Percentiles rank a stretch among this genome's conserved stretches.
Conservation (phyloP, 768 basidiomycete species). For the Tricholoma hemisulphureum region DNA sequence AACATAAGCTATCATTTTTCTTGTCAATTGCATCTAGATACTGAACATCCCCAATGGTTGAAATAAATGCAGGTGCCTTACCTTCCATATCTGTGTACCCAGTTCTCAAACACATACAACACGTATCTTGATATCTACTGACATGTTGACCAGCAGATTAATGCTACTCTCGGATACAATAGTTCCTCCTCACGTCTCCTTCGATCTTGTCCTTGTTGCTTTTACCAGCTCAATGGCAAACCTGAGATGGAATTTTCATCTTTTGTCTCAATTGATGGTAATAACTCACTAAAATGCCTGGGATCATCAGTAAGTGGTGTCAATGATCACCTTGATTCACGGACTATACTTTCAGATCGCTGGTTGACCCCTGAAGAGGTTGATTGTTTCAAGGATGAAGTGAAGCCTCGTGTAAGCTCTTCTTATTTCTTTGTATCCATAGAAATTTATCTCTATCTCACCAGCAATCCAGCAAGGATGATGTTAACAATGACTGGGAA, state of each 20-base stretch:
- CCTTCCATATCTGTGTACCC: not conserved
- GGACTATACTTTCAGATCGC: not conserved
- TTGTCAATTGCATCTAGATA: not conserved
- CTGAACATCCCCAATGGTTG: not conserved
- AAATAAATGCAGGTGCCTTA: conserved; percentile 1
- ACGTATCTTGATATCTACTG: not conserved
- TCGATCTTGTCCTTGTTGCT: not conserved
- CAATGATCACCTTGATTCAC: not conserved
- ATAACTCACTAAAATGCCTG: not conserved
- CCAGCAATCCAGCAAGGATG: not conserved
- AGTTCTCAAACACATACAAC: not conserved
- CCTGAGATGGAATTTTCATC: not conserved
- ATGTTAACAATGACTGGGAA: not conserved
- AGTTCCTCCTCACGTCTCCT: not conserved
- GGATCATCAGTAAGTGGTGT: not conserved
- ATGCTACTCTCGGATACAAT: not conserved
- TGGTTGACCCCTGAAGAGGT: not conserved
- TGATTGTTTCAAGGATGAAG: not conserved
- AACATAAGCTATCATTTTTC: conserved; percentile 5
- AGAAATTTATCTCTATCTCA: not conserved
- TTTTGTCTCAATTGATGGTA: not conserved
- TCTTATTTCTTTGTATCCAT: not conserved
- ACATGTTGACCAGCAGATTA: not conserved
- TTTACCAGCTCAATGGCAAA: not conserved
- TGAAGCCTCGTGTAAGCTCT: not conserved